Evolutionary conservation across 2,329 filamentous ascomycete genomes (phyloP).

Genomic region (Chaetomium sp.): DNA sequence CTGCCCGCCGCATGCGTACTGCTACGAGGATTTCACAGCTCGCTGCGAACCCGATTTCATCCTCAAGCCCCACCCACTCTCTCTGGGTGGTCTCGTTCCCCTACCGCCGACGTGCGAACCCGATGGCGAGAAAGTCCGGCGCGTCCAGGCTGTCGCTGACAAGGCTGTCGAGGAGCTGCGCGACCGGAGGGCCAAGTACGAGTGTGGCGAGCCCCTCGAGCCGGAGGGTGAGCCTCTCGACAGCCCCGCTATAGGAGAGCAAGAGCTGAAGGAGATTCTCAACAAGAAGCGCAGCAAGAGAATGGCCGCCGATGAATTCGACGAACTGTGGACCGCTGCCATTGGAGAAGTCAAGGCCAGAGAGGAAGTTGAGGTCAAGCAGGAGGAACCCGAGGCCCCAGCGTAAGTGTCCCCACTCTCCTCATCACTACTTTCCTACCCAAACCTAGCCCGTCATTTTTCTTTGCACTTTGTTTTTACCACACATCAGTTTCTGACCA

Average conservation of each 20-base stretch:
- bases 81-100: slow-evolving; percentile 77
- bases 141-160: slow-evolving; percentile 84
- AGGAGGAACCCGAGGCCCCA: slow-evolving; percentile 37
- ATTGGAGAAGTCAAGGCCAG: slow-evolving; percentile 69
- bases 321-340: slow-evolving; percentile 78
- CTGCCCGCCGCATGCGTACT: slow-evolving; percentile 88
- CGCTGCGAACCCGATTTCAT: slow-evolving; percentile 87
- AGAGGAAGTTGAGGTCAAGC: slow-evolving; percentile 60
- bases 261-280: slow-evolving; percentile 76
- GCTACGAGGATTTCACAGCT: slow-evolving; percentile 75
- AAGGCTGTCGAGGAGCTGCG: slow-evolving; percentile 84
- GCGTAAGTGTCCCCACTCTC: slow-evolving; percentile 52
- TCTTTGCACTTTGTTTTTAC: slow-evolving; percentile 1
- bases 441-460: slow-evolving; percentile 1
- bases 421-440: slow-evolving; percentile 20
- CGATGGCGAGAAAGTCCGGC: slow-evolving; percentile 87
- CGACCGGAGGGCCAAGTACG: slow-evolving; percentile 81
- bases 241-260: slow-evolving; percentile 64
- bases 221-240: slow-evolving; percentile 61
- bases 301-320: slow-evolving; percentile 86
- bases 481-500: slow-evolving; percentile 41
- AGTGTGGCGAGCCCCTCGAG: slow-evolving; percentile 75
- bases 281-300: slow-evolving; percentile 75
- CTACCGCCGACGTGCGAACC: slow-evolving; percentile 91
- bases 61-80: slow-evolving; percentile 79